These are phyloP conservation scores for Eimeria tenella DNA, from an alignment of 169 alveolate species.

Conservation along the genomic window DNA sequence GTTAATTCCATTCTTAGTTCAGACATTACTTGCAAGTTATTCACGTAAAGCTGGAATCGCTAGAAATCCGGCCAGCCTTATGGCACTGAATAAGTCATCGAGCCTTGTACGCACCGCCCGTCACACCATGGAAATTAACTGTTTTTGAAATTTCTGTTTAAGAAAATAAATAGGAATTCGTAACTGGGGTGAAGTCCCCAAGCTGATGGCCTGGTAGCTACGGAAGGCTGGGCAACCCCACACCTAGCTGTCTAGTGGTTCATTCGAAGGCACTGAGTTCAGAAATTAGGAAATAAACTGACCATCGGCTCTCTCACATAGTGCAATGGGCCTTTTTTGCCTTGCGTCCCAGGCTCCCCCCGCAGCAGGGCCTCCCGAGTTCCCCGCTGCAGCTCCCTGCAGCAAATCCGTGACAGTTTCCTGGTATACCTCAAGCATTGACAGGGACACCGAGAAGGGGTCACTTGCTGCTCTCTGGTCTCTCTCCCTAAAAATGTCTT, in stretches of 20 bases:
- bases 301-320: slow-evolving; percentile 52
- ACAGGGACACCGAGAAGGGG: slow-evolving; percentile 1
- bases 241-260: background rate
- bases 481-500: slow-evolving; percentile 1
- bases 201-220: too few species aligned
- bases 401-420: slow-evolving; percentile 1
- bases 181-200: too few species aligned
- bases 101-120: too few species aligned
- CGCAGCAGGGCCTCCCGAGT: background rate
- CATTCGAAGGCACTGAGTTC: background rate
- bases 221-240: too few species aligned
- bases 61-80: too few species aligned
- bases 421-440: slow-evolving; percentile 45
- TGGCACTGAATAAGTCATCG: too few species aligned
- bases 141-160: too few species aligned
- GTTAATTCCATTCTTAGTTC: too few species aligned
- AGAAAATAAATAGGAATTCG: too few species aligned
- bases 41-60: too few species aligned
- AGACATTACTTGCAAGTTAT: too few species aligned
- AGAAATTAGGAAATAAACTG: background rate
- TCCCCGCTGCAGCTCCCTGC: background rate
- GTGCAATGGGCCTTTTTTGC: slow-evolving; percentile 24
- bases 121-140: too few species aligned
- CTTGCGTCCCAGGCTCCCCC: background rate
- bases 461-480: background rate